A percentile compares a stretch with the other conserved stretches of the same genome.
Conservation (phyloP, 2,329 filamentous ascomycete species). For the Exophiala bonariae region DNA sequence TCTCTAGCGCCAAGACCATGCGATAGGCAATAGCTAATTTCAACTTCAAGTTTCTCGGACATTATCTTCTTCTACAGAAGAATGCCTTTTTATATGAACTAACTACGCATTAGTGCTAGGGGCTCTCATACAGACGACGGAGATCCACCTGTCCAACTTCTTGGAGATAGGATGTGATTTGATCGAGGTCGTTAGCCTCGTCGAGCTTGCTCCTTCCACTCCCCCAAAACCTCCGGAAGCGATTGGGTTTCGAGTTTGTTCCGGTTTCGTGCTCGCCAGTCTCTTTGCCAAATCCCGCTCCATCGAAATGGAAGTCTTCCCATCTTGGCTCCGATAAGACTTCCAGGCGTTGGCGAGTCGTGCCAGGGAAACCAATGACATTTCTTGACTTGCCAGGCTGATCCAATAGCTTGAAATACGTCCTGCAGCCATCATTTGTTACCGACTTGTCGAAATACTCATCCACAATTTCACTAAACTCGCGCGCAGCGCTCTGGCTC, state of each 20-base stretch:
- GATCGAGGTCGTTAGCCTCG: constrained; percentile 1
- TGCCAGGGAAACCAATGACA: constrained; percentile 3
- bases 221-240: background rate
- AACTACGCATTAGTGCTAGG: too few relatives aligned
- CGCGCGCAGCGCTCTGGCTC: background rate
- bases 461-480: constrained; percentile 7
- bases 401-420: background rate
- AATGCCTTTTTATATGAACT: too few relatives aligned
- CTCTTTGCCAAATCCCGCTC: background rate
- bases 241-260: too few relatives aligned
- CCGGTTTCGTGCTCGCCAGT: background rate
- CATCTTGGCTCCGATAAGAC: constrained; percentile 34
- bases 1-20: too few relatives aligned
- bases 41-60: too few relatives aligned
- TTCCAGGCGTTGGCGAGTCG: constrained; percentile 34
- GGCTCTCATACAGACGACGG: constrained; percentile 5
- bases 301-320: constrained; percentile 38
- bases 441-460: constrained; percentile 6
- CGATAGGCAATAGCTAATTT: too few relatives aligned
- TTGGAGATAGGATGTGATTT: constrained; percentile 8
- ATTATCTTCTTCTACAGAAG: too few relatives aligned
- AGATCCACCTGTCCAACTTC: constrained; percentile 9
- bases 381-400: constrained; percentile 2
- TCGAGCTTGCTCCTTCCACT: constrained; percentile 1
- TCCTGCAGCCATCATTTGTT: constrained; percentile 1